Evolutionary conservation across 495 filamentous ascomycete genomes (phyloP).

Genomic region (Penicillium silybi): DNA sequence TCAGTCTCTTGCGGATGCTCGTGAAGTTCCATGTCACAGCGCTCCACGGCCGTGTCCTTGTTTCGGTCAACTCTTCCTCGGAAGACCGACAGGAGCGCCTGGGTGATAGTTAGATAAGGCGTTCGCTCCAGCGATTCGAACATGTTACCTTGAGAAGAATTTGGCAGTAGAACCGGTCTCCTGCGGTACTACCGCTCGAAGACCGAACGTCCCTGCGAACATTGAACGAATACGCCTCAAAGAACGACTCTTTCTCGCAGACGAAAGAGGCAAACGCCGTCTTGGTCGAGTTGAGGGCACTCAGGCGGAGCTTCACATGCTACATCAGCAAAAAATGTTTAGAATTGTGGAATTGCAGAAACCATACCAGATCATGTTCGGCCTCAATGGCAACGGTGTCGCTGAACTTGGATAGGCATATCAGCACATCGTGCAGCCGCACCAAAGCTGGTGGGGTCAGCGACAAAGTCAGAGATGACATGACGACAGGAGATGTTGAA

Average conservation of each 20-base stretch:
- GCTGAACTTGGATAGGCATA: conserved; percentile 87
- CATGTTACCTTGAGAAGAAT: conserved; percentile 61
- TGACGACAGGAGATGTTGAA: neutral
- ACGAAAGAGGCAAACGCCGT: conserved; percentile 85
- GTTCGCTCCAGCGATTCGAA: neutral
- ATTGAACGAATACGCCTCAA: conserved; percentile 61
- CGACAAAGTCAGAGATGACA: conserved; percentile 54
- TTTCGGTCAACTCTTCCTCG: conserved; percentile 63
- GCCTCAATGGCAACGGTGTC: conserved; percentile 88
- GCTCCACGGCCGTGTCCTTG: conserved; percentile 75
- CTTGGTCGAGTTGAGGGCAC: conserved; percentile 85
- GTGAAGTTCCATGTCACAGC: conserved; percentile 79
- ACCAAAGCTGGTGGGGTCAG: conserved; percentile 69
- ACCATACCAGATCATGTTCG: conserved; percentile 61
- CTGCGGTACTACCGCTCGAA: conserved; percentile 15
- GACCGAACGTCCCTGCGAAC: neutral
- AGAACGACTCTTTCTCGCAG: conserved; percentile 72
- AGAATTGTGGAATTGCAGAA: neutral
- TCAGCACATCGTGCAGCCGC: conserved; percentile 75
- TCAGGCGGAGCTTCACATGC: conserved; percentile 64
- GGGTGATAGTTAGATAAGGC: neutral
- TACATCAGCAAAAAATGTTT: neutral
- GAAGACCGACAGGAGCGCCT: conserved; percentile 75
- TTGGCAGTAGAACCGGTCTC: conserved; percentile 67
- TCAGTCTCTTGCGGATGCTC: conserved; percentile 66